Evolutionary conservation across 2,329 filamentous ascomycete species (phyloP).

Genomic region (Parastagonospora avenae): DNA sequence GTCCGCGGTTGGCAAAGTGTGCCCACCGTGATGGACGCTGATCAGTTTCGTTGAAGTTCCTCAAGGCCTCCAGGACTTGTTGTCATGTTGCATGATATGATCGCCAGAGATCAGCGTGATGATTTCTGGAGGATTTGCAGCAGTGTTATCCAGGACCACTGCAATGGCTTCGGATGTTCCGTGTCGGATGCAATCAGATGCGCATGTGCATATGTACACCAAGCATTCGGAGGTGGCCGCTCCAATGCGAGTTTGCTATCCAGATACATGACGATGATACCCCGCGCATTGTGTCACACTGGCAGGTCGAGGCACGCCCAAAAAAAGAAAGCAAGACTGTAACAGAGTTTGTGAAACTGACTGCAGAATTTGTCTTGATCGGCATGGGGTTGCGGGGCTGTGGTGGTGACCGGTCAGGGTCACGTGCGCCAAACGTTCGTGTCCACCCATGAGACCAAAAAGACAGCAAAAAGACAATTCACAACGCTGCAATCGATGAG

Average conservation of each 20-base stretch:
- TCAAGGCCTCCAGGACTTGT: constrained; percentile 1
- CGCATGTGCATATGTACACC: constrained; percentile 10
- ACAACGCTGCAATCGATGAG: constrained; percentile 14
- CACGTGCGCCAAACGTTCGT: background rate
- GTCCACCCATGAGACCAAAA: background rate
- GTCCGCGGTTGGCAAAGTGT: background rate
- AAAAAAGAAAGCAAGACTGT: background rate
- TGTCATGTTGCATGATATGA: constrained; percentile 4
- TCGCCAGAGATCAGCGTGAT: constrained; percentile 11
- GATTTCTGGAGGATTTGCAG: constrained; percentile 4
- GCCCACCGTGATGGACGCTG: background rate
- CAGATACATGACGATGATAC: constrained; percentile 1
- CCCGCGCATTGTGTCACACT: constrained; percentile 3
- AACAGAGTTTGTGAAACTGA: background rate
- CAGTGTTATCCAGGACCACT: background rate
- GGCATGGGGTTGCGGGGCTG: background rate
- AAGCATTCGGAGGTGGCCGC: constrained; percentile 10
- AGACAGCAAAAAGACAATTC: constrained; percentile 1
- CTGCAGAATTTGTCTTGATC: background rate
- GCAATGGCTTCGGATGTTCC: constrained; percentile 5
- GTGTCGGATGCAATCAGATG: constrained; percentile 5
- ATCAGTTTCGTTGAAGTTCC: background rate
- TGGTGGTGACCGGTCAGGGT: background rate
- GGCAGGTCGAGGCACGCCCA: background rate
- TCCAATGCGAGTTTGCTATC: background rate